Base-by-base conservation (phyloP, 176 grass and related monocot genomes). In the Dendrocalamus sinicus region DNA sequence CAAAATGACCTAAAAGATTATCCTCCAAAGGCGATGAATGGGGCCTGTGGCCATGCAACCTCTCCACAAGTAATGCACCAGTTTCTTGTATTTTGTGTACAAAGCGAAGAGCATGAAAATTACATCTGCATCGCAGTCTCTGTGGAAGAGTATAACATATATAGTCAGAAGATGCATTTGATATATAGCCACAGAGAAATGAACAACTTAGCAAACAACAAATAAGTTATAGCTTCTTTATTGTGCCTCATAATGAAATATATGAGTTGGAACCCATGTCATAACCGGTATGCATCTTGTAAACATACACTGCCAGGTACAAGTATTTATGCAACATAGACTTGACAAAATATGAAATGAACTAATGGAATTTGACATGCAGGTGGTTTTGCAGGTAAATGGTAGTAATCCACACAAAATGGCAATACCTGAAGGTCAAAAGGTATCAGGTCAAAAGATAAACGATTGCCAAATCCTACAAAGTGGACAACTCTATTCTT, bases 401-500 rank as follows among this genome's bases (percentile, higher is more conserved):
- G 28, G 16, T 39, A 60, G 44, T 9, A 92, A 83, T 24, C 20
- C 63, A 59, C 30, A 46, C 15, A 76, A 73, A 66, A 83, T 73
- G 52, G 39, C 8, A 75, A 54, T 88, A 98, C 96, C 91, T 98
- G 96, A 78, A 96, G 78, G n/a, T 94, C 90, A 91, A 92, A 95
- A 70, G 96, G 93, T 94, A 98, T 88, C 28, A 93, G 96, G 35
- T 98, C 96, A 92, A 92, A 98, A 92, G 96, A 92, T 86, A 98
- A 92, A 45, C 96, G 96, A 78, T 96, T 98, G n/a, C 96, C 96
- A 86, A 95, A 98, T 91, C 96, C 96, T 65, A 94, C 87, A 84
- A 98, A 98, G 85, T 98, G 96, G 70, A 98, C 88, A 89, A 96
- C 86, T 84, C 86, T 89, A 46, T 98, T 98, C 71, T 91, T 94